Evolutionary conservation across 192 early-diverging fungal species (phyloP), one percentile per base, ranked within the genome.

Genomic region (Oehlia diaphana): DNA sequence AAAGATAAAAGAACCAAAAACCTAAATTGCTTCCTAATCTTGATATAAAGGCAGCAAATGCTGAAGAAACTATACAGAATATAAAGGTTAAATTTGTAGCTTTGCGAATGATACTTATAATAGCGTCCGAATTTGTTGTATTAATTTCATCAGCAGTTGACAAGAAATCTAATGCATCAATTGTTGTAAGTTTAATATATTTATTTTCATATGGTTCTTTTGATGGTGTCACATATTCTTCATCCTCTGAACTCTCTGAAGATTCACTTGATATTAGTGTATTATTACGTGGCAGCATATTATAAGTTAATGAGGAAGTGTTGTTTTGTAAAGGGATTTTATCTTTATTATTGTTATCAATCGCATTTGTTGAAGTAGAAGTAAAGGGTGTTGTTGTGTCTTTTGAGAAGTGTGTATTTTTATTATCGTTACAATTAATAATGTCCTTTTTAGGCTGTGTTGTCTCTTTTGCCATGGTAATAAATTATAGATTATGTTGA

Each of bases 131-230:
- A 77, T 14, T 21, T 23, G 33, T n/a, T 28, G 9, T 13, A 49
- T 64, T 10, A 31, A 63, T 0, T 12, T 16, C 8, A 67, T 77
- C 58, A 28, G 61, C 9, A 49, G 13, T 28, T 12, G 63, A 7
- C 9, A 77, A n/a, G 65, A 77, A 77, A 28, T 77, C 75, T 26
- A 77, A 49, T 1, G 63, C 63, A 33, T 35, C 16, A 37, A 66
- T 66, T 14, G 62, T 66, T 10, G 75, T 19, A 44, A 77, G 42
- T 66, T 77, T 50, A 9, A 77, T 67, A 19, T 77, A 77, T 77
- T 66, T 77, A 12, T 39, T 12, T 49, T 77, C 75, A 66, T 77
- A 77, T 31, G 75, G 63, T 42, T 77, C 75, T 47, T 66, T 63
- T 3, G 28, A 10, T 6, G 42, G 33, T 16, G 16, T 31, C 14